phyloP scores from a whole-genome alignment of 495 filamentous ascomycete species.

The Tuber indicum region DNA sequence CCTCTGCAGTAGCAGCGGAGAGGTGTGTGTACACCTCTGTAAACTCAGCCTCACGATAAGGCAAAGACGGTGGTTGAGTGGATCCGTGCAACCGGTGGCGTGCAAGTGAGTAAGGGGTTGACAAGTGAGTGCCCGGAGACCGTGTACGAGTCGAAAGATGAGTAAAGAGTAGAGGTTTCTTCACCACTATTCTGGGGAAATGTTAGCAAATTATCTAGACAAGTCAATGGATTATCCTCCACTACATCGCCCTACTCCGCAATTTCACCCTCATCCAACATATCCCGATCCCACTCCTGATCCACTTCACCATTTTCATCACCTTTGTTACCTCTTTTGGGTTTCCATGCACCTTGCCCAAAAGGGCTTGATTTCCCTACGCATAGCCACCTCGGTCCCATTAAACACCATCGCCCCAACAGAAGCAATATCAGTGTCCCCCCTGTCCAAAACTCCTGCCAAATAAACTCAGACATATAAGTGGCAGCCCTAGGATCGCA shows the following conservation, averaged over 20 bases:
- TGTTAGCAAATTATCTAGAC: constrained; percentile 8
- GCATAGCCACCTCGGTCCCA: constrained; percentile 64
- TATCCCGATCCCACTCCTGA: too few species aligned
- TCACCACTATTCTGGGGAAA: constrained; percentile 60
- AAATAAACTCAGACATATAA: constrained; percentile 87
- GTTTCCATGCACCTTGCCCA: constrained; percentile 38
- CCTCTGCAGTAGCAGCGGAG: constrained; percentile 87
- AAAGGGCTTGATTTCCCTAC: constrained; percentile 52
- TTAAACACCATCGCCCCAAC: constrained; percentile 60
- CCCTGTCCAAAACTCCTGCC: constrained; percentile 74
- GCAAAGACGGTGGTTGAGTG: constrained; percentile 76
- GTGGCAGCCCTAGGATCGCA: constrained; percentile 79
- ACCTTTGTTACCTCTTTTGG: constrained; percentile 43
- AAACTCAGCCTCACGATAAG: constrained; percentile 90
- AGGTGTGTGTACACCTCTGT: constrained; percentile 81
- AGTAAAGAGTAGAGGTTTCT: constrained; percentile 90
- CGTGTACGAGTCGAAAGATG: constrained; percentile 82
- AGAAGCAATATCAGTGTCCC: constrained; percentile 53
- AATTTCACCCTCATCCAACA: too few species aligned
- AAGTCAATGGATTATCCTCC: constrained; percentile 40
- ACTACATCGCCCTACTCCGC: too few species aligned
- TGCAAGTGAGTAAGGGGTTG: constrained; percentile 81
- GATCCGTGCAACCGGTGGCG: constrained; percentile 87
- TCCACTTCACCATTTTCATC: too few species aligned
- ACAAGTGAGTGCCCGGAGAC: constrained; percentile 65